Evolutionary conservation across 352 stramenopile species (phyloP).

Genomic region (Pelagophyceae sp.): DNA sequence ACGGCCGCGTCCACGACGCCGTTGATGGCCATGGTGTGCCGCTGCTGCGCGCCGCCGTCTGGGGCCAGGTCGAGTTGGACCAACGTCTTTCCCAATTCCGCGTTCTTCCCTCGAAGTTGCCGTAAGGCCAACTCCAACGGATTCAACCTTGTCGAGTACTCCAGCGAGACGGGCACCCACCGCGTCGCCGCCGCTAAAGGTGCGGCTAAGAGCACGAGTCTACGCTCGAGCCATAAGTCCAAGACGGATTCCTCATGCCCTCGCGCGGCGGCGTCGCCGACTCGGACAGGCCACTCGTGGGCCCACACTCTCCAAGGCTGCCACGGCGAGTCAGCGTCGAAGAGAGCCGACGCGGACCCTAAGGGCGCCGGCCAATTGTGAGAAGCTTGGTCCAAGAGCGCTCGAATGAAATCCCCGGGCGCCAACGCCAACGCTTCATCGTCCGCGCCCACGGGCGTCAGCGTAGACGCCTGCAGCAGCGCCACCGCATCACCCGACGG

Average conservation of each 20-base stretch:
- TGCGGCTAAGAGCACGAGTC: background rate
- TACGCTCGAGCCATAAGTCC: background rate
- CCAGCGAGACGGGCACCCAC: constrained; percentile 18
- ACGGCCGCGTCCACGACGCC: constrained; percentile 36
- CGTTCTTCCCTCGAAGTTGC: constrained; percentile 31
- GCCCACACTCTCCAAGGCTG: background rate
- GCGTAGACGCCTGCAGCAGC: too few species aligned
- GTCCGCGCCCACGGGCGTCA: background rate
- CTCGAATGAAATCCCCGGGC: background rate
- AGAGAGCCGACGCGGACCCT: background rate
- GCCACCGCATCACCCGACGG: too few species aligned
- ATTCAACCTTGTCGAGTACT: constrained; percentile 21
- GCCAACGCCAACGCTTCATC: background rate
- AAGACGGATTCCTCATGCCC: background rate
- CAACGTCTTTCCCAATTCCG: constrained; percentile 25
- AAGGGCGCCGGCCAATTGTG: background rate
- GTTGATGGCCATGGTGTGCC: constrained; percentile 38
- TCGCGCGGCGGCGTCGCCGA: background rate
- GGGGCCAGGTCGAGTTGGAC: background rate
- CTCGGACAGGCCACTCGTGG: background rate
- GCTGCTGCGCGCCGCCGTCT: constrained; percentile 28
- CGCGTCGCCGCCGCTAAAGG: constrained; percentile 1
- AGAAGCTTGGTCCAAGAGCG: background rate
- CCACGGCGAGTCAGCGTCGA: background rate
- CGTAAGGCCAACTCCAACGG: constrained; percentile 32